phyloP scores from a whole-genome alignment of 176 grass and related monocot genomes.

The Puya raimondii region DNA sequence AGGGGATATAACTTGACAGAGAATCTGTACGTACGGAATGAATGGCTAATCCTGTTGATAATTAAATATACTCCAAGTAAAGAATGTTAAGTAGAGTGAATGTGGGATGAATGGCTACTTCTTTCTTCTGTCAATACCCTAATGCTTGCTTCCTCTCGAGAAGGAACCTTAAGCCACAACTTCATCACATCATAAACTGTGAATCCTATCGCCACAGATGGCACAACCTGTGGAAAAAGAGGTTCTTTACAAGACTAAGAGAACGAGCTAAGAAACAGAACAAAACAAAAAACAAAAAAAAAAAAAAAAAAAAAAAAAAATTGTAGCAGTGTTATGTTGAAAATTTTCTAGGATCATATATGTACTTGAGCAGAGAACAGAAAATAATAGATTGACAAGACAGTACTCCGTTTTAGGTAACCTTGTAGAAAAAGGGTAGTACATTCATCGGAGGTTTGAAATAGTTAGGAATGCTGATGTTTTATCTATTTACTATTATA shows the following conservation, averaged over 20 bases:
- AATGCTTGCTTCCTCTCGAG: slow-evolving; percentile 48
- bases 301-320: too few relatives aligned
- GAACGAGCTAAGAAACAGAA: not conserved
- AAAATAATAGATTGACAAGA: too few relatives aligned
- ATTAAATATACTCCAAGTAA: not conserved
- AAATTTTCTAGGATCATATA: not conserved
- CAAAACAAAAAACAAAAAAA: not conserved
- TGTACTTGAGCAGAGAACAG: too few relatives aligned
- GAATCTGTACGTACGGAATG: not conserved
- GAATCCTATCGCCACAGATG: slow-evolving; percentile 95
- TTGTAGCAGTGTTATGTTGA: not conserved
- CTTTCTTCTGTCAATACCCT: slow-evolving; percentile 42
- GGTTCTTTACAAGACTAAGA: not conserved
- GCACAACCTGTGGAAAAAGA: slow-evolving; percentile 48
- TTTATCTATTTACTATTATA: too few relatives aligned
- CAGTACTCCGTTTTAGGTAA: too few relatives aligned
- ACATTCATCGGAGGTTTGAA: too few relatives aligned
- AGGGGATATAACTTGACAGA: too few relatives aligned
- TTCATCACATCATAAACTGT: slow-evolving; percentile 89
- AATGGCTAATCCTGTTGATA: not conserved
- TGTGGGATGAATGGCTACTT: slow-evolving; percentile 34
- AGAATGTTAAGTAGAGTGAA: slow-evolving; percentile 47
- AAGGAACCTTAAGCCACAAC: slow-evolving; percentile 75
- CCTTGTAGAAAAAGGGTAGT: too few relatives aligned
- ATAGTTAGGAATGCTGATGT: too few relatives aligned